Conservation (phyloP, 1,139 yeast genomes). For the Candida sp. region DNA sequence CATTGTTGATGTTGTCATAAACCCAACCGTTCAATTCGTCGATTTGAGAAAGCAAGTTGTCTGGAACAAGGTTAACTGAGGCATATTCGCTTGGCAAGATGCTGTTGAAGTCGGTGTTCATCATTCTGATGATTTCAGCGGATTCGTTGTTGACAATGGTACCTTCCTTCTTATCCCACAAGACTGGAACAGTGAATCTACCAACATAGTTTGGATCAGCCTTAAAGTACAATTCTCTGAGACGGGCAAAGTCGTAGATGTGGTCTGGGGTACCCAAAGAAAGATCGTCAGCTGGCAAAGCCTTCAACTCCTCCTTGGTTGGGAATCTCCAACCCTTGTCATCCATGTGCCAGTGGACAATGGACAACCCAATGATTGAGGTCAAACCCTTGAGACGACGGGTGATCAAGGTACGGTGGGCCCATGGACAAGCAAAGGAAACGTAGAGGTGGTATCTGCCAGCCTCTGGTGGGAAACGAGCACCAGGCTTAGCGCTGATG, state of each 20-base stretch:
- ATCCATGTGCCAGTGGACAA: slow-evolving; percentile 91
- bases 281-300: slow-evolving; percentile 30
- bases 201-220: slow-evolving; percentile 79
- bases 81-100: slow-evolving; percentile 52
- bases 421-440: slow-evolving; percentile 95
- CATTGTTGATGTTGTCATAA: slow-evolving; percentile 87
- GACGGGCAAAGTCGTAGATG: slow-evolving; percentile 57
- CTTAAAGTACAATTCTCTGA: slow-evolving; percentile 75
- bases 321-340: slow-evolving; percentile 85
- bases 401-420: slow-evolving; percentile 82
- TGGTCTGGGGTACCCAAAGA: slow-evolving; percentile 70
- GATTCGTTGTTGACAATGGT: slow-evolving; percentile 94
- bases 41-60: slow-evolving; percentile 52
- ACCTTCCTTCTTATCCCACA: slow-evolving; percentile 84
- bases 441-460: slow-evolving; percentile 89
- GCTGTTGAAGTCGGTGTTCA: slow-evolving; percentile 65
- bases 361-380: slow-evolving; percentile 64
- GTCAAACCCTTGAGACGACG: slow-evolving; percentile 81
- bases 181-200: slow-evolving; percentile 88
- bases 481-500: slow-evolving; percentile 62
- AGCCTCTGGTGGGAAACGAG: slow-evolving; percentile 72
- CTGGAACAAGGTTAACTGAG: slow-evolving; percentile 68
- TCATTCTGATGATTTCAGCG: slow-evolving; percentile 84
- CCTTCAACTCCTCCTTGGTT: slow-evolving; percentile 29
- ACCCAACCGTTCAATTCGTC: slow-evolving; percentile 87